Evolutionary conservation across 192 early-diverging fungal species (phyloP).

Genomic region (Coemansia sp.): DNA sequence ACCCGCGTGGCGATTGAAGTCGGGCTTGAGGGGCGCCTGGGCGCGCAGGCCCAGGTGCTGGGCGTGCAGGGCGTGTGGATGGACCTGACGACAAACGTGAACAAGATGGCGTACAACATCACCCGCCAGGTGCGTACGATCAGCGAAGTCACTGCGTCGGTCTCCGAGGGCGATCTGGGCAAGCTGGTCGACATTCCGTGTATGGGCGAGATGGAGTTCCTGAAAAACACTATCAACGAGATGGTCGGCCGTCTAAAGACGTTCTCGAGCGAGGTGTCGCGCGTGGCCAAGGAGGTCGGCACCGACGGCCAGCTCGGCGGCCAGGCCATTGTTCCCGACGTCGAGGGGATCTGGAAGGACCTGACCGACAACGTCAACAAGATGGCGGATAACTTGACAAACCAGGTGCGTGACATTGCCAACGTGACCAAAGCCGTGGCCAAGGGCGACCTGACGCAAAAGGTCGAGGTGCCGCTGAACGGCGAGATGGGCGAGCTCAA

Average conservation of each 20-base stretch:
- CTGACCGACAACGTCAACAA: conserved; percentile 47
- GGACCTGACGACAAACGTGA: conserved; percentile 65
- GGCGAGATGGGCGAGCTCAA: conserved; percentile 66
- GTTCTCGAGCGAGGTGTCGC: conserved; percentile 62
- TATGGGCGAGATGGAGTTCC: conserved; percentile 58
- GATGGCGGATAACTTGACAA: conserved; percentile 61
- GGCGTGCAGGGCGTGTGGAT: conserved; percentile 65
- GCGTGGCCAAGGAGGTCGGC: conserved; percentile 61
- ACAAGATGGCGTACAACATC: conserved; percentile 64
- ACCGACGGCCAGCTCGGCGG: conserved; percentile 66
- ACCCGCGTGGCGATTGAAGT: conserved; percentile 64
- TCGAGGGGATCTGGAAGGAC: conserved; percentile 61
- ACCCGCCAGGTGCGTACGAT: conserved; percentile 66
- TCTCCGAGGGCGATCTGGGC: conserved; percentile 60
- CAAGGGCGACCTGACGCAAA: conserved; percentile 49
- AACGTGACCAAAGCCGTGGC: conserved; percentile 57
- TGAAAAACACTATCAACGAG: conserved; percentile 62
- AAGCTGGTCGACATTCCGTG: conserved; percentile 57
- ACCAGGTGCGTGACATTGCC: conserved; percentile 64
- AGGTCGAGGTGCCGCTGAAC: conserved; percentile 12
- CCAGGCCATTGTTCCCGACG: conserved; percentile 57
- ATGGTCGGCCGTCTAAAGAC: conserved; percentile 64
- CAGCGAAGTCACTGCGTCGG: conserved; percentile 61
- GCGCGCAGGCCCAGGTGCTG: conserved; percentile 61
- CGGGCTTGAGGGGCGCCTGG: conserved; percentile 61